Percentiles rank a stretch among this genome's conserved stretches.
Conservation (phyloP, 1,139 yeast species). For the Debaryomycetaceae sp. region DNA sequence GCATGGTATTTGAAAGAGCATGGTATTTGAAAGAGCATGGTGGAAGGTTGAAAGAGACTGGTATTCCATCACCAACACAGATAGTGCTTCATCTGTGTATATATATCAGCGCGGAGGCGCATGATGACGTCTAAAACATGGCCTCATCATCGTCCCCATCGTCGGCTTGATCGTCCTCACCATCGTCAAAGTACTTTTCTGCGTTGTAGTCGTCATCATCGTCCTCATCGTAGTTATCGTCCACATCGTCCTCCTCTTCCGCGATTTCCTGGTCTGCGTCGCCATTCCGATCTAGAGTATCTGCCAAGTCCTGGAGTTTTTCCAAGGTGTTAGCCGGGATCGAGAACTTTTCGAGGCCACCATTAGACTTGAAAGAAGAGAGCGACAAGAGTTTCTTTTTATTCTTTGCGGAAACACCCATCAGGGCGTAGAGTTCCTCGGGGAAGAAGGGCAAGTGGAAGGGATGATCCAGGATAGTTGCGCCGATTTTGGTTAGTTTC, state of each 20-base stretch:
- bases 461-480: conserved; percentile 77
- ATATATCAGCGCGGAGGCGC: too few relatives aligned
- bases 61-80: too few relatives aligned
- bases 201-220: conserved; percentile 57
- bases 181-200: conserved; percentile 51
- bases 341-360: conserved; percentile 32
- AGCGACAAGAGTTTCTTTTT: conserved; percentile 42
- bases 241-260: conserved; percentile 35
- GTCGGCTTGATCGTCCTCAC: conserved; percentile 68
- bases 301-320: conserved; percentile 50
- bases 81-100: too few relatives aligned
- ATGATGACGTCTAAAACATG: conserved; percentile 6
- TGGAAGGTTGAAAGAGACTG: too few relatives aligned
- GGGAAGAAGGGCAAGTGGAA: conserved; percentile 68
- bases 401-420: conserved; percentile 55
- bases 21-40: too few relatives aligned
- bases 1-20: too few relatives aligned
- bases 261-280: conserved; percentile 31
- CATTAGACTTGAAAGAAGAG: conserved; percentile 36
- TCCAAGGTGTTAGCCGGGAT: conserved; percentile 27
- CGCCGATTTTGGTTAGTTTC: conserved; percentile 63
- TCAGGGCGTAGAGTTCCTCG: conserved; percentile 60
- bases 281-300: conserved; percentile 35
- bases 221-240: conserved; percentile 53
- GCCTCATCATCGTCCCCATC: conserved; percentile 62